Conservation (phyloP, 106 monocot genomes). For the Agapanthus africanus region DNA sequence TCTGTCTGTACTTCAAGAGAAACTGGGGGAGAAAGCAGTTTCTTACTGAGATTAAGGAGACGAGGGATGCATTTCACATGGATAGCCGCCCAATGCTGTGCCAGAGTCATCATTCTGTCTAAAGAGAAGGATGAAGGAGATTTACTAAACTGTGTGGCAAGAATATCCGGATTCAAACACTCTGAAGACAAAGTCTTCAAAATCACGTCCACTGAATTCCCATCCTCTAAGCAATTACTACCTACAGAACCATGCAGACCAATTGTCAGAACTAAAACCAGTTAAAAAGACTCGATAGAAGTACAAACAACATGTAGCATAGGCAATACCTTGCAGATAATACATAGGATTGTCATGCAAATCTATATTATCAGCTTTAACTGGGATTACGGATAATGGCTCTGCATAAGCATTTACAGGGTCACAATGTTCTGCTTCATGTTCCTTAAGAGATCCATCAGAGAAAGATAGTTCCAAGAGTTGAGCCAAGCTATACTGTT, state of each 20-base stretch:
- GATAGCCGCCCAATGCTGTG: slow-evolving; percentile 51
- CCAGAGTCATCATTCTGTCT: slow-evolving; percentile 30
- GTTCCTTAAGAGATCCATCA: slow-evolving; percentile 23
- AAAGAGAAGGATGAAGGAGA: slow-evolving; percentile 14
- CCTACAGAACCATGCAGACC: slow-evolving; percentile 3
- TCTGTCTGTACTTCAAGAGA: slow-evolving; percentile 27
- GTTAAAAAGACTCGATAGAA: neutral
- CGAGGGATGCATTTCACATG: slow-evolving; percentile 62
- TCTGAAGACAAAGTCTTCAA: slow-evolving; percentile 47
- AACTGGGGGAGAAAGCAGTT: slow-evolving; percentile 28
- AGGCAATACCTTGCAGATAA: slow-evolving; percentile 51
- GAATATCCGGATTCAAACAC: slow-evolving; percentile 27
- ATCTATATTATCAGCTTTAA: slow-evolving; percentile 15
- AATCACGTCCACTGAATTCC: slow-evolving; percentile 32
- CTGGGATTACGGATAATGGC: slow-evolving; percentile 32
- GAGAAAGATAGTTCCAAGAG: slow-evolving; percentile 46
- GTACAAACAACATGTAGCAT: neutral
- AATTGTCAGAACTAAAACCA: slow-evolving; percentile 13
- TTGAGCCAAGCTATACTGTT: slow-evolving; percentile 32
- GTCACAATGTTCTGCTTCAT: slow-evolving; percentile 17
- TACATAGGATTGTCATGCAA: slow-evolving; percentile 12
- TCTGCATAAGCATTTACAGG: slow-evolving; percentile 21
- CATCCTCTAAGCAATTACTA: slow-evolving; percentile 34
- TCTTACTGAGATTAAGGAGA: slow-evolving; percentile 39
- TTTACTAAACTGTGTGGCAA: slow-evolving; percentile 13